phyloP scores from a whole-genome alignment of 129 eudicot species.

The Ambrosia artemisiifolia region DNA sequence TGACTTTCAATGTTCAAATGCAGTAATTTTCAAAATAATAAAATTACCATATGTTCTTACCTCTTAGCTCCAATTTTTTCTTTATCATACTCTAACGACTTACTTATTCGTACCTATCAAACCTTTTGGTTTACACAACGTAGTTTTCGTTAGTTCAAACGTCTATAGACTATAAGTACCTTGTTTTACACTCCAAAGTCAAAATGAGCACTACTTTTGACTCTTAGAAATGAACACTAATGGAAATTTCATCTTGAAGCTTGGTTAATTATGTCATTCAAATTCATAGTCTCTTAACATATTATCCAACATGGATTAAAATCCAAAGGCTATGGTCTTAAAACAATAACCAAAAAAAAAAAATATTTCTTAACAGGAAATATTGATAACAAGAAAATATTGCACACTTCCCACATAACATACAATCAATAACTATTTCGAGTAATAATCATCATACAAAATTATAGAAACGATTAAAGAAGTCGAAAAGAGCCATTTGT shows the following conservation, averaged over 20 bases:
- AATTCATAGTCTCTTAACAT: not conserved
- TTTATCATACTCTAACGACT: not conserved
- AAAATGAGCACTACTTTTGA: not conserved
- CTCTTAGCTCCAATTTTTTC: not conserved
- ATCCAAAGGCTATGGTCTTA: not conserved
- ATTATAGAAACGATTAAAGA: not conserved
- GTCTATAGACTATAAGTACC: not conserved
- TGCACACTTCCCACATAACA: not conserved
- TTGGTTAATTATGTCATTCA: not conserved
- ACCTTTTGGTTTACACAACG: not conserved
- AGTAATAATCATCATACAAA: not conserved
- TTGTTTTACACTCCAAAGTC: conserved; percentile 8
- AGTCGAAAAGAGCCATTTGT: conserved; percentile 5
- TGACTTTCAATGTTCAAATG: not conserved
- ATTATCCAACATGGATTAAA: not conserved
- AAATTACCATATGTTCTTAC: not conserved
- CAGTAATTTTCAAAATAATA: not conserved
- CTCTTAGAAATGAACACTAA: not conserved
- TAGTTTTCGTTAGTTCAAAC: not conserved
- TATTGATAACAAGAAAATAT: not conserved
- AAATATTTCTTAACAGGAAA: not conserved
- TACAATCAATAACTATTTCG: not conserved
- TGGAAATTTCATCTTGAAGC: not conserved
- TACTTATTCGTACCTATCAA: not conserved
- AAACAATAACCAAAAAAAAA: not conserved